Conservation (phyloP, 495 filamentous ascomycete genomes). For the Neurospora sp. region DNA sequence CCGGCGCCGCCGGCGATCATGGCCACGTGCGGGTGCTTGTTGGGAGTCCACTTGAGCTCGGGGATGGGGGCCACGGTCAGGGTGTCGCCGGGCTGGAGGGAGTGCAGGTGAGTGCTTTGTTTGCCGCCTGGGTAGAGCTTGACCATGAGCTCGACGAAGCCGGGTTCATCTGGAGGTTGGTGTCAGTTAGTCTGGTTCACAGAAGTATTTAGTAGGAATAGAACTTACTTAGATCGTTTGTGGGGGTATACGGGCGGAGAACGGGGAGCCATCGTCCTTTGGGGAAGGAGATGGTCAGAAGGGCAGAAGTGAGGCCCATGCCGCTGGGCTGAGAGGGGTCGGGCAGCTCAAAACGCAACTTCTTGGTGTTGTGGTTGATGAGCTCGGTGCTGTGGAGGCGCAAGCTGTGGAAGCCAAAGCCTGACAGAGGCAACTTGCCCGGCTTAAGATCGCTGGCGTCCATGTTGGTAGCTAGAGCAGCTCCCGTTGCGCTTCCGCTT, state of each 20-base stretch:
- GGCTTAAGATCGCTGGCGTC: background rate
- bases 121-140: constrained; percentile 57
- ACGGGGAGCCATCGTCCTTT: constrained; percentile 43
- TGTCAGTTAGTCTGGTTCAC: too few relatives aligned
- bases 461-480: background rate
- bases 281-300: constrained; percentile 46
- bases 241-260: constrained; percentile 50
- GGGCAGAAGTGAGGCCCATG: constrained; percentile 43
- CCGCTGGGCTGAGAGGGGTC: constrained; percentile 39
- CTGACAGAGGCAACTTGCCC: constrained; percentile 18
- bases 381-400: constrained; percentile 40
- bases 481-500: background rate
- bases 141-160: constrained; percentile 48
- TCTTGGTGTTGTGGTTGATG: constrained; percentile 58
- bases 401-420: constrained; percentile 30
- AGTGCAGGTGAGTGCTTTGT: constrained; percentile 51
- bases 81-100: constrained; percentile 47
- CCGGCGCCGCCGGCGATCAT: constrained; percentile 55
- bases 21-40: constrained; percentile 44
- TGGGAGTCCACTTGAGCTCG: constrained; percentile 45
- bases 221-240: constrained; percentile 40
- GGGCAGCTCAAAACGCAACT: constrained; percentile 52
- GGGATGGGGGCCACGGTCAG: constrained; percentile 44
- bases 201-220: too few relatives aligned
- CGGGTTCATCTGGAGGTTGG: constrained; percentile 43